phyloP scores from a whole-genome alignment of 352 stramenopile species.

The Phytophthora cryptogea region DNA sequence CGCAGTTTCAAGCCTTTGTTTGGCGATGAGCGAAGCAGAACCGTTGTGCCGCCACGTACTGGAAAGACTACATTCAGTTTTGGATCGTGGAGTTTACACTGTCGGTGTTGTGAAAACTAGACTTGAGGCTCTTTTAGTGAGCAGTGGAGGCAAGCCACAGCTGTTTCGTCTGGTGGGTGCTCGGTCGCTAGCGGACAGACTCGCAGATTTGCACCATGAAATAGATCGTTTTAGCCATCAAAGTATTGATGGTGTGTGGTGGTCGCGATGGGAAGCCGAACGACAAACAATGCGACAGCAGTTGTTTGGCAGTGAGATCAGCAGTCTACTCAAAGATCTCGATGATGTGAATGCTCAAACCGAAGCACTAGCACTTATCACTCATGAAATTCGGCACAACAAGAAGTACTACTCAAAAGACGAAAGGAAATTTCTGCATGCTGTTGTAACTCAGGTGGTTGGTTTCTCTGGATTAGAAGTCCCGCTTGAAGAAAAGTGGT shows the following conservation, averaged over 20 bases:
- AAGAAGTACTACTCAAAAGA: conserved; percentile 3
- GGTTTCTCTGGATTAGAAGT: not conserved
- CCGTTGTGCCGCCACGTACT: conserved; percentile 4
- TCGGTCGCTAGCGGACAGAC: not conserved
- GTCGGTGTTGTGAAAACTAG: not conserved
- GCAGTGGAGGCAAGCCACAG: not conserved
- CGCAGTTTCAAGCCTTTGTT: not conserved
- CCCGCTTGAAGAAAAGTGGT: conserved; percentile 1
- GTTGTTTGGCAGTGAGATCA: conserved; percentile 2
- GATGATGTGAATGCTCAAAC: not conserved
- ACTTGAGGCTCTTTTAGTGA: conserved; percentile 1
- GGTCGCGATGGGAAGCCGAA: conserved; percentile 1
- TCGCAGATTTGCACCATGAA: conserved; percentile 9
- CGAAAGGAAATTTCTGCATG: not conserved
- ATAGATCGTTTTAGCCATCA: not conserved
- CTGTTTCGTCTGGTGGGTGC: conserved; percentile 1
- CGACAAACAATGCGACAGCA: conserved; percentile 2
- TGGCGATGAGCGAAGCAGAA: conserved; percentile 4
- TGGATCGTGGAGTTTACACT: not conserved
- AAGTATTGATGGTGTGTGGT: not conserved
- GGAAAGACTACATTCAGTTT: not conserved
- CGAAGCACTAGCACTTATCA: conserved; percentile 1
- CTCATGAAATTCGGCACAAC: conserved; percentile 4
- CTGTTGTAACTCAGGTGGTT: not conserved
- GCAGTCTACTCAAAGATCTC: not conserved